Conservation (phyloP, 345 rosid species). For the Gossypium turneri region DNA sequence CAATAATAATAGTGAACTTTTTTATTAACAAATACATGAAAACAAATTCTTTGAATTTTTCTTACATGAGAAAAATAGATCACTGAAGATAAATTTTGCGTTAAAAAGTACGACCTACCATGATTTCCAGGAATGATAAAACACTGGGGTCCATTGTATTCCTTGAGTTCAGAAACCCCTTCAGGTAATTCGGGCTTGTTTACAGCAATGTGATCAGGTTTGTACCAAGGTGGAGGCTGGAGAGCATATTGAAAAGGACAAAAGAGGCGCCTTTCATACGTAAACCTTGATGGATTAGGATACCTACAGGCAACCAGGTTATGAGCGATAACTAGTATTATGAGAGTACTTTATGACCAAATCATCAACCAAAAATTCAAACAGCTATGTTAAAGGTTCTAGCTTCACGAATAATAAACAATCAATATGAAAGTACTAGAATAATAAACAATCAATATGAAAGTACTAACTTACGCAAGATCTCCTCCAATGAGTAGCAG, state of each 20-base stretch:
- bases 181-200: slow-evolving; percentile 84
- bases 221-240: slow-evolving; percentile 88
- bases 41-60: slow-evolving; percentile 3
- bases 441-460: slow-evolving; percentile 6
- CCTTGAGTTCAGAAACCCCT: slow-evolving; percentile 64
- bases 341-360: neutral
- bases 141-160: slow-evolving; percentile 91
- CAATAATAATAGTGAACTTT: neutral
- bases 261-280: slow-evolving; percentile 84
- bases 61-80: neutral
- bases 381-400: neutral
- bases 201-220: slow-evolving; percentile 63
- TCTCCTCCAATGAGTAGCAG: slow-evolving; percentile 94
- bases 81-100: slow-evolving; percentile 14
- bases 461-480: slow-evolving; percentile 82
- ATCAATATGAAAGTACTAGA: slow-evolving; percentile 9
- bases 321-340: neutral
- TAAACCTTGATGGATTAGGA: slow-evolving; percentile 91
- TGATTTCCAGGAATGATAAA: slow-evolving; percentile 97
- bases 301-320: slow-evolving; percentile 44
- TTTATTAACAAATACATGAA: neutral
- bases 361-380: neutral
- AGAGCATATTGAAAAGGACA: slow-evolving; percentile 93
- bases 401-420: slow-evolving; percentile 8
- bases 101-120: slow-evolving; percentile 51